Evolutionary conservation across 495 filamentous ascomycete species (phyloP), one percentile per base, ranked within the genome.

Genomic region (Xylaria venustula): DNA sequence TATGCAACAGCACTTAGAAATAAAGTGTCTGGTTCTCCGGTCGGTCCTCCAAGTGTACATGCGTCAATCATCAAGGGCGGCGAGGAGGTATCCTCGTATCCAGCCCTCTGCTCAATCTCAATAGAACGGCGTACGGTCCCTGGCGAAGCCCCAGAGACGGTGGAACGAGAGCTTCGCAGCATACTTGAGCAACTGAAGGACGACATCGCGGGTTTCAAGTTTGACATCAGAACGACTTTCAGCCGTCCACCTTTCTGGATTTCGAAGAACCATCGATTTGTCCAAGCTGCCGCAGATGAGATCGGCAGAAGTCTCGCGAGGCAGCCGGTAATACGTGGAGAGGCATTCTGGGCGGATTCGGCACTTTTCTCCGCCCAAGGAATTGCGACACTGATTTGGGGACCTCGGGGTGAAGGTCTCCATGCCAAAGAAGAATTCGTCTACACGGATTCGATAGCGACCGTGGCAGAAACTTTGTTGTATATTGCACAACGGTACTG

Each of bases 371-470:
- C 66, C 8, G 67, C 67, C 48, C 71, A 62, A 25, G 79, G 78
- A 0, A 68, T 80, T 40, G 72, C 77, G 3, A 66, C 72, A 0
- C 65, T 82, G 36, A 67, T 83, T 7, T 79, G 72, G 60, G 79
- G 78, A 0, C 77, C 77, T 7, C 57, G 56, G 17, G 80, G 79
- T 0, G 67, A 71, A 11, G 80, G 79, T 0, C 59, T 78, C 7
- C 79, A 83, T 56, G 67, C 67, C 7, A 78, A 77, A 47, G 75
- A 78, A 57, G 79, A 83, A 63, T 81, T 73, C 71, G 76, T 79
- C 0, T 70, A 76, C 32, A 72, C 73, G 2, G 56, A 75, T 20
- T 66, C 61, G 11, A 51, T 73, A 44, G 57, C 50, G 9, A 22
- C 56, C 28, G 64, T 72, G 9, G 51, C 65, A 17, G 61, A 70